phyloP scores from a whole-genome alignment of 2,329 filamentous ascomycete genomes.

The Aspergillus hiratsukae region DNA sequence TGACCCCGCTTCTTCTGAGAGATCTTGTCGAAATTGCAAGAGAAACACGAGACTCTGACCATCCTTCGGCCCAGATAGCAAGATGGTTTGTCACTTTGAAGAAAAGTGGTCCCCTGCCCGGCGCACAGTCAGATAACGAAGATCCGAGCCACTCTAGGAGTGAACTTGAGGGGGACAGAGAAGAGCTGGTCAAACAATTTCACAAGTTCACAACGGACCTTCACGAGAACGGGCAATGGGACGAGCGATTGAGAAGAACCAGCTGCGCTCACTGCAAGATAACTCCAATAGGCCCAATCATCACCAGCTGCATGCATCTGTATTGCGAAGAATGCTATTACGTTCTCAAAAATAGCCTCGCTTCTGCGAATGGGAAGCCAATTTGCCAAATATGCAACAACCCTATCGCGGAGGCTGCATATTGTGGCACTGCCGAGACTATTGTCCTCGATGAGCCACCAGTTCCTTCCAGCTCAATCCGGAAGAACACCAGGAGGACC shows the following conservation, averaged over 20 bases:
- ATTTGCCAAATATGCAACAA: conserved; percentile 2
- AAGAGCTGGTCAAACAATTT: conserved; percentile 33
- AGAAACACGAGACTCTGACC: conserved; percentile 14
- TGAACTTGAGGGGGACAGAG: conserved; percentile 5
- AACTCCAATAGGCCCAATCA: conserved; percentile 35
- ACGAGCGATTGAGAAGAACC: conserved; percentile 30
- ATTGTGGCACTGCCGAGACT: conserved; percentile 7
- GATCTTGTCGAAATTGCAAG: conserved; percentile 34
- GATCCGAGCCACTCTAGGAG: background rate
- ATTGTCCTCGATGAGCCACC: background rate
- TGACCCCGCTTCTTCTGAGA: conserved; percentile 44
- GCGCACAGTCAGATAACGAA: background rate
- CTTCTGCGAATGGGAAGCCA: background rate
- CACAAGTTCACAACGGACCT: conserved; percentile 35
- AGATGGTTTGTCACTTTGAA: conserved; percentile 26
- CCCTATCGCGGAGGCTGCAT: conserved; percentile 12
- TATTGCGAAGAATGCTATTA: background rate
- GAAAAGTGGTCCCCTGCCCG: background rate
- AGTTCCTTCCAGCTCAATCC: background rate
- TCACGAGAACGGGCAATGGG: conserved; percentile 29
- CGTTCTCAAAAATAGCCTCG: background rate
- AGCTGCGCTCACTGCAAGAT: conserved; percentile 43
- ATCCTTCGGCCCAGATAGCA: conserved; percentile 17
- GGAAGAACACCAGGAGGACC: background rate
- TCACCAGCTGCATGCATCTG: conserved; percentile 30